Evolutionary conservation across 148 eudicot genomes (phyloP).

Genomic region (Dianthus caryophyllus): DNA sequence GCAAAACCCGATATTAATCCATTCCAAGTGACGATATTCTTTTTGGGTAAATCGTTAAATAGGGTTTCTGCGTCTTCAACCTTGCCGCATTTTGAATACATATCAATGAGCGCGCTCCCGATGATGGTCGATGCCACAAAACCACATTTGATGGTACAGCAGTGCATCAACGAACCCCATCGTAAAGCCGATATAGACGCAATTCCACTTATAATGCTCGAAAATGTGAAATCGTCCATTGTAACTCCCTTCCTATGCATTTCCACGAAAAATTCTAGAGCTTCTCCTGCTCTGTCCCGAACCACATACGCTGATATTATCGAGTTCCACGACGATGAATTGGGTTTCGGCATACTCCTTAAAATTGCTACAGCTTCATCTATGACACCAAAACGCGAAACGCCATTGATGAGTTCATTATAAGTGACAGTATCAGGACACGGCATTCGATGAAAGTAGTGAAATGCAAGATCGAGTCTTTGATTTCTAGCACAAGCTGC

Average conservation of each 20-base stretch:
- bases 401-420: conserved; percentile 62
- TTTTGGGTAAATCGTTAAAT: conserved; percentile 43
- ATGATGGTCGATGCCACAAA: conserved; percentile 45
- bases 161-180: conserved; percentile 63
- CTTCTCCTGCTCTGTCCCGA: conserved; percentile 44
- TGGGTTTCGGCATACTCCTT: conserved; percentile 49
- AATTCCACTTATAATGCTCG: conserved; percentile 60
- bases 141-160: conserved; percentile 44
- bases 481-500: conserved; percentile 65
- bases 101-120: conserved; percentile 69
- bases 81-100: conserved; percentile 80
- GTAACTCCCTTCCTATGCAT: conserved; percentile 41
- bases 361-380: conserved; percentile 51
- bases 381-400: conserved; percentile 66
- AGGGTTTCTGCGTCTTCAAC: conserved; percentile 43
- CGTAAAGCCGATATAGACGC: conserved; percentile 49
- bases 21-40: conserved; percentile 80
- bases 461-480: conserved; percentile 46
- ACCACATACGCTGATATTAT: conserved; percentile 69
- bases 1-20: conserved; percentile 76
- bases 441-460: conserved; percentile 53
- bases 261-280: conserved; percentile 43
- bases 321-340: conserved; percentile 80
- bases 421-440: conserved; percentile 63
- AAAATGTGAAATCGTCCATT: conserved; percentile 66